Conservation (phyloP, 805 yeast genomes). For the Phaffomyces opuntiae region DNA sequence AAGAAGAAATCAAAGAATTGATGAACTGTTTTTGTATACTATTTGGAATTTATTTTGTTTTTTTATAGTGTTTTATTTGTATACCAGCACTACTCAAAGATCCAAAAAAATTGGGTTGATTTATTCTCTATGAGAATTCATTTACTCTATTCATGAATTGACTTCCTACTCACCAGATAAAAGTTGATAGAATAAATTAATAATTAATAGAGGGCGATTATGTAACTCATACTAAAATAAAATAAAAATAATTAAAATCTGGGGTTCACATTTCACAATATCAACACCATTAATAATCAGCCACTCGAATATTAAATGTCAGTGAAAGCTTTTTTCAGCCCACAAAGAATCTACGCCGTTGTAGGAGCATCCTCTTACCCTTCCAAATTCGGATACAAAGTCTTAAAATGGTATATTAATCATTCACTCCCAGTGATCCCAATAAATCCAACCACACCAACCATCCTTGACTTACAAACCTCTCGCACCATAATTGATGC, state of each 20-base stretch:
- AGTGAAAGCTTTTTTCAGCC: constrained; percentile 43
- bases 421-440: constrained; percentile 57
- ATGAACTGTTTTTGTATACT: not conserved
- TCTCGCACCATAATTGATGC: constrained; percentile 27
- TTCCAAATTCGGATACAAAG: constrained; percentile 62
- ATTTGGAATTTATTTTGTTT: too few species aligned
- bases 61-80: too few species aligned
- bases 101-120: too few species aligned
- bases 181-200: too few species aligned
- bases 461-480: constrained; percentile 40
- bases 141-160: too few species aligned
- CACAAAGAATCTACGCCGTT: constrained; percentile 50
- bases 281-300: too few species aligned
- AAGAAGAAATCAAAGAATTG: constrained; percentile 28
- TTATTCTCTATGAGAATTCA: too few species aligned
- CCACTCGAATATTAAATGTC: constrained; percentile 3
- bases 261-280: not conserved
- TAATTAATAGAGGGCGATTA: too few species aligned
- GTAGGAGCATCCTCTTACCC: constrained; percentile 67
- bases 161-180: too few species aligned
- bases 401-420: constrained; percentile 57
- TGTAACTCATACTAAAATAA: too few species aligned
- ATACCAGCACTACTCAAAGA: too few species aligned
- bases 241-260: not conserved
- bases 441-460: constrained; percentile 49